These are phyloP conservation scores for Spergularia marina DNA, from an alignment of 148 eudicot genomes.

Conservation along the genomic window DNA sequence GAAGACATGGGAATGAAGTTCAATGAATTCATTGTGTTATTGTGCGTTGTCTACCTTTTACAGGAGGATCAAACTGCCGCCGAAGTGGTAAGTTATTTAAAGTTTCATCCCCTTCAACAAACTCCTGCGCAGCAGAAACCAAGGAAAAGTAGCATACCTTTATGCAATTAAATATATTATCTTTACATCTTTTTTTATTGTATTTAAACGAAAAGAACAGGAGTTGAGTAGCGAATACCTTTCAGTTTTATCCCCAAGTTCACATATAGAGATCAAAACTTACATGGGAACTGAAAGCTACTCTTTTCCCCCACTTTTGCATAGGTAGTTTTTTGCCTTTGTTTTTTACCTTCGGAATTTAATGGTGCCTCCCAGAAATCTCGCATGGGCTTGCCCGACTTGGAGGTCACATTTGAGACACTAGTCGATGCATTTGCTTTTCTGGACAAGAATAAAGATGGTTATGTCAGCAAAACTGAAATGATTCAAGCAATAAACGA, in stretches of 20 bases:
- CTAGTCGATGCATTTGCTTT: slow-evolving; percentile 89
- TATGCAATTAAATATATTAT: not conserved
- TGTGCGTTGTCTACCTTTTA: slow-evolving; percentile 88
- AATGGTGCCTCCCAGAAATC: slow-evolving; percentile 46
- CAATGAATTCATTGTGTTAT: slow-evolving; percentile 88
- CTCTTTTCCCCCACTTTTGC: too few relatives aligned
- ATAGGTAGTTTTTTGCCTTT: not conserved
- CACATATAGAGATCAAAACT: not conserved
- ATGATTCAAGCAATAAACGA: slow-evolving; percentile 86
- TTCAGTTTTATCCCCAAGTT: not conserved
- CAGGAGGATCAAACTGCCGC: slow-evolving; percentile 52
- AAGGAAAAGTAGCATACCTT: not conserved
- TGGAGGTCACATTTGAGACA: slow-evolving; percentile 81
- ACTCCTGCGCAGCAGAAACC: not conserved
- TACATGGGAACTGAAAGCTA: not conserved
- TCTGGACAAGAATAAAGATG: slow-evolving; percentile 92
- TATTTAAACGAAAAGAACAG: not conserved
- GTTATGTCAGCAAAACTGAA: slow-evolving; percentile 82
- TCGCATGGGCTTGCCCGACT: slow-evolving; percentile 62
- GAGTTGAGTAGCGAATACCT: not conserved
- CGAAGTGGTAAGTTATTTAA: slow-evolving; percentile 44
- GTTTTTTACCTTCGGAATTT: not conserved
- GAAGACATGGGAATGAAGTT: slow-evolving; percentile 61
- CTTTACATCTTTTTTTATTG: not conserved
- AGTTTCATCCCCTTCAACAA: not conserved